A percentile compares a stretch with the other conserved stretches of the same genome.
Evolutionary conservation across 306 rosid species (phyloP).

Genomic region (Pyrus pyrifolia): DNA sequence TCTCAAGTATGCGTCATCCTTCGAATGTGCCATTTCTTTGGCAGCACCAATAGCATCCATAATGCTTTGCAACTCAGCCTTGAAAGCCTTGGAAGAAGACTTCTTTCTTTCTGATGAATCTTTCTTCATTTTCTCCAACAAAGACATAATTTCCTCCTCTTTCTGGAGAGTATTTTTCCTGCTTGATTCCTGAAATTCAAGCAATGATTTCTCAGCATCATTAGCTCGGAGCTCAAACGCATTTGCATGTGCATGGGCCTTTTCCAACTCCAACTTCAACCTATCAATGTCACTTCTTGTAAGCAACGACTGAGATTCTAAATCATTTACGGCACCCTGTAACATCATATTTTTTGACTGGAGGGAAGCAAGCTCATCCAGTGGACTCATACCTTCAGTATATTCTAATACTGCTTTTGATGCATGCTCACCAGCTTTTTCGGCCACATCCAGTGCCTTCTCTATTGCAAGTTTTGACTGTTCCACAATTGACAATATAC

Average conservation of each 20-base stretch:
- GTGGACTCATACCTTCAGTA: conserved; percentile 31
- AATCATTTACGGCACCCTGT: conserved; percentile 39
- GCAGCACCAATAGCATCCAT: conserved; percentile 63
- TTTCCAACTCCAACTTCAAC: conserved; percentile 51
- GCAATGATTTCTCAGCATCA: conserved; percentile 48
- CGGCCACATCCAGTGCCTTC: conserved; percentile 56
- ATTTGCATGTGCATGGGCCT: conserved; percentile 31
- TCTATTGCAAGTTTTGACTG: conserved; percentile 52
- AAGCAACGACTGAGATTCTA: conserved; percentile 50
- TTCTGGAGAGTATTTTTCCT: conserved; percentile 36
- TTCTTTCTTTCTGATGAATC: conserved; percentile 42
- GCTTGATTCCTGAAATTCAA: conserved; percentile 48
- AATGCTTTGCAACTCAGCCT: conserved; percentile 54
- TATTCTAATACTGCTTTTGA: conserved; percentile 36
- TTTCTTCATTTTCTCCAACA: conserved; percentile 57
- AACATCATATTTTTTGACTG: conserved; percentile 55
- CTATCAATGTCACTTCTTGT: conserved; percentile 40
- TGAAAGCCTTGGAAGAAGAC: conserved; percentile 52
- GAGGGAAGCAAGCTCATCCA: conserved; percentile 41
- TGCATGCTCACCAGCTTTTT: conserved; percentile 47
- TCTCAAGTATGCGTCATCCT: conserved; percentile 57
- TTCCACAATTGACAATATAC: conserved; percentile 51
- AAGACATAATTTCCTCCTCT: conserved; percentile 52
- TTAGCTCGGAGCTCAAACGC: conserved; percentile 45
- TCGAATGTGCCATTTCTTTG: conserved; percentile 37